Evolutionary conservation across 345 rosid species (phyloP), one percentile per base, ranked within the genome.

Genomic region (Camelina hispida): DNA sequence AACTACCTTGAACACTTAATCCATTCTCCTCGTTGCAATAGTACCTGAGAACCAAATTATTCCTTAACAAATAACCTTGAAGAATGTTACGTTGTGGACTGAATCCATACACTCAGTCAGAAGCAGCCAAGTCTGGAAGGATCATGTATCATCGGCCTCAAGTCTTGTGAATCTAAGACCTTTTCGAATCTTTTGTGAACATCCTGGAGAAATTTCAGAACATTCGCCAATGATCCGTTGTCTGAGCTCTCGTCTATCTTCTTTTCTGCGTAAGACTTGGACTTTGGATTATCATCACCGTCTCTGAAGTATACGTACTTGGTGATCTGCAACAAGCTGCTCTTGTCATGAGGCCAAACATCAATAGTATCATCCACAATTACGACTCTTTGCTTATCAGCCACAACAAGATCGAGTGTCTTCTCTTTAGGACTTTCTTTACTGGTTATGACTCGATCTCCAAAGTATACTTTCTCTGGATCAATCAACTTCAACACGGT

Each of bases 211-310:
- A 48, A 15, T 38, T 47, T 50, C 3, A 74, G 13, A 58, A 59
- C 25, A 25, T 37, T 48, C 2, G 35, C 52, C 67, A 74, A 59
- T 38, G 66, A 42, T 46, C 78, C 71, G 5, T 35, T 65, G 51
- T 57, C 9, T 55, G 7, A 38, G n/a, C 25, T 46, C 51, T 74
- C 78, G 43, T 74, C 78, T 22, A 8, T 47, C 72, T 47, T 74
- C 66, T 23, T 12, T 47, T 66, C 78, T 11, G 78, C 72, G 37
- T 55, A 64, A 65, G 71, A 78, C 69, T 68, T 35, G 7, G 18
- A 65, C 18, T 34, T 22, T 1, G 2, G 2, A 2, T 8, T 22
- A n/a, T 35, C 42, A 57, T 32, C n/a, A 11, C 60, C 59, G 3
- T 44, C 50, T 44, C 48, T 52, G 56, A 68, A 68, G 28, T 59